Base-by-base conservation (phyloP, 2,329 filamentous ascomycete genomes). In the Xylaria sp. region DNA sequence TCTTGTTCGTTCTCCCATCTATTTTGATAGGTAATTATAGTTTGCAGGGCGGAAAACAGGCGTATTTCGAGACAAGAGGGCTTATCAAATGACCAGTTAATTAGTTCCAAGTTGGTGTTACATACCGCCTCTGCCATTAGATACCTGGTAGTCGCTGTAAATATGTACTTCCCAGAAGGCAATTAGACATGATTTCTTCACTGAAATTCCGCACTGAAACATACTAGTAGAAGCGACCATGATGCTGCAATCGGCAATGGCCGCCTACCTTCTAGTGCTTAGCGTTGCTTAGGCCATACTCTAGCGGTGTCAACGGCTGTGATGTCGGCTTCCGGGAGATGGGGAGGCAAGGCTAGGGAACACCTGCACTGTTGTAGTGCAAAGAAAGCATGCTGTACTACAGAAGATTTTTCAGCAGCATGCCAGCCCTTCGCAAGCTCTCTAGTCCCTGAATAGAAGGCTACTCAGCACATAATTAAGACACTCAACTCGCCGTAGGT, bases 191-290 rank as follows among this genome's bases (percentile, higher is more conserved):
- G 40, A 66, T 48, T 63, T 66, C 53, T 57, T 37, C 32, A 57
- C 63, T 63, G 40, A 62, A 40, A 60, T 61, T 60, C 63, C 57
- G 47, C 50, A 18, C 63, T 57, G 44, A 63, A 61, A 60, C 54
- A 59, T 64, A 37, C n/a, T n/a, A n/a, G n/a, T n/a, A 44, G 25
- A 42, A 53, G 54, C n/a, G 29, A 21, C 42, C 18, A 32, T 53
- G 44, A 32, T 50, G 27, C 63, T 69, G 59, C 42, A 66, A 66
- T 53, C 61, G 63, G 66, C 13, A 69, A 60, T 69, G 37, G 44
- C 51, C 42, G 40, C 55, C 50, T 64, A 60, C 54, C 47, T 40
- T 47, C 44, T 55, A 25, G 35, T 60, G 62, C 54, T 32, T 65
- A 65, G 63, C 57, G 55, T n/a, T 44, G 42, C n/a, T 42, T 59